Conservation (phyloP, 768 basidiomycete genomes). For the Boletus subcaerulescens region DNA sequence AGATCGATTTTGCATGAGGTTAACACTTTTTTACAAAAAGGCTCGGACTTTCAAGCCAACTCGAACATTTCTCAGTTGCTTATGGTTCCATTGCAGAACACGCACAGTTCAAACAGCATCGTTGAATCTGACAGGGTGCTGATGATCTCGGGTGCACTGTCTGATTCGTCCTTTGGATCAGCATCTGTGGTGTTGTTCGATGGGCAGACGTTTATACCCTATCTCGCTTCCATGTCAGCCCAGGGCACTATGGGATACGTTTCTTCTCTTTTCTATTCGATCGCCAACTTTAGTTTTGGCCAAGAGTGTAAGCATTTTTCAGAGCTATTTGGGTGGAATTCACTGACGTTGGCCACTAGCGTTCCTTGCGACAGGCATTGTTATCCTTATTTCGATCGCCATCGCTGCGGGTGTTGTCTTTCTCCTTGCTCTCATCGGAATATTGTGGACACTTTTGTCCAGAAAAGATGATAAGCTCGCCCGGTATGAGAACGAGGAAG, state of each 20-base stretch:
- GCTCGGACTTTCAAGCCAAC: constrained; percentile 48
- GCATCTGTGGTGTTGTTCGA: constrained; percentile 88
- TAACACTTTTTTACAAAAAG: constrained; percentile 45
- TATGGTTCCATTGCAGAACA: constrained; percentile 85
- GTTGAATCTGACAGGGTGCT: constrained; percentile 87
- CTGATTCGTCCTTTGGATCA: constrained; percentile 68
- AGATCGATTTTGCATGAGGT: background rate
- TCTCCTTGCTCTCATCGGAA: constrained; percentile 78
- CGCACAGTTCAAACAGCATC: constrained; percentile 65
- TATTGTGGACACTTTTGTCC: constrained; percentile 86
- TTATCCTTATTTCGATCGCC: constrained; percentile 96
- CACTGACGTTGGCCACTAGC: constrained; percentile 40
- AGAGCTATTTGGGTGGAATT: background rate
- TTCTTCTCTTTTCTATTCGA: constrained; percentile 80
- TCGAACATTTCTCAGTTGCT: constrained; percentile 77
- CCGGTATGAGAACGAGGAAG: constrained; percentile 66
- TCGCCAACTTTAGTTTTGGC: constrained; percentile 70
- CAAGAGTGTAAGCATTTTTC: constrained; percentile 54
- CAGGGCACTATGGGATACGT: constrained; percentile 69
- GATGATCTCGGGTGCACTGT: constrained; percentile 78
- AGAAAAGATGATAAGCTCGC: constrained; percentile 69
- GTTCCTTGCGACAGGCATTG: constrained; percentile 87
- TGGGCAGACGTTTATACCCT: constrained; percentile 78
- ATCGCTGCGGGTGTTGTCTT: constrained; percentile 94
- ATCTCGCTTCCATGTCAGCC: constrained; percentile 63